Base-by-base conservation (phyloP, 345 rosid species). In the Populus tremula region DNA sequence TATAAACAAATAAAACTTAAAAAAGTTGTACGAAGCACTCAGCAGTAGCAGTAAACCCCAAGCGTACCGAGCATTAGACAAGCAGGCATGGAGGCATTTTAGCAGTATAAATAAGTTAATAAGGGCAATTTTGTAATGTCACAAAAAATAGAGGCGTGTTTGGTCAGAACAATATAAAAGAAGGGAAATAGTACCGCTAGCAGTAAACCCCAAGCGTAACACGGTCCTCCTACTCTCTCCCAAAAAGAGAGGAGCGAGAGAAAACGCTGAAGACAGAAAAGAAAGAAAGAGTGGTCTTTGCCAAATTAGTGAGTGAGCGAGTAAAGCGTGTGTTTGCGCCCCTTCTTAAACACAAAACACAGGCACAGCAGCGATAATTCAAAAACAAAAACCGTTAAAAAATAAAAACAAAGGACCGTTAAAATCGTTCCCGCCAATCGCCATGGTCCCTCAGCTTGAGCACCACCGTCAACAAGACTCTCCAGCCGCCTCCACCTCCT, bases 401-500 rank as follows among this genome's bases (percentile, higher is more conserved):
- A 61, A 50, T 59, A 56, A 56, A 56, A 56, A 56, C 31, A 71
- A 71, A 27, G 13, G 79, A 69, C 79, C 73, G 73, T 76, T 76
- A 49, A 74, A 62, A 53, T 70, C 39, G 53, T 88, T 88, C 94
- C 91, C 93, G 90, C 94, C 92, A 69, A 23, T 59, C 64, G 27
- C 39, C 77, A 95, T 91, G 98, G 90, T 86, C 79, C 88, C 90
- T 84, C 93, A 86, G 88, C 84, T 87, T 31, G 93, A 86, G 83
- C 91, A 77, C 59, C 87, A 79, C 71, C 81, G 53, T 67, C 74
- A 72, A 13, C 75, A 77, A 23, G 83, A 82, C 10, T 49, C 85
- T 53, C 75, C 75, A 72, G 16, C 47, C 27, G 31, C 62, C 65
- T 36, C 76, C 87, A 29, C 61, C 79, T 10, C 64, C 29, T 59